Base-by-base conservation (phyloP, 305 asterid genomes). In the Rubia tinctorum region DNA sequence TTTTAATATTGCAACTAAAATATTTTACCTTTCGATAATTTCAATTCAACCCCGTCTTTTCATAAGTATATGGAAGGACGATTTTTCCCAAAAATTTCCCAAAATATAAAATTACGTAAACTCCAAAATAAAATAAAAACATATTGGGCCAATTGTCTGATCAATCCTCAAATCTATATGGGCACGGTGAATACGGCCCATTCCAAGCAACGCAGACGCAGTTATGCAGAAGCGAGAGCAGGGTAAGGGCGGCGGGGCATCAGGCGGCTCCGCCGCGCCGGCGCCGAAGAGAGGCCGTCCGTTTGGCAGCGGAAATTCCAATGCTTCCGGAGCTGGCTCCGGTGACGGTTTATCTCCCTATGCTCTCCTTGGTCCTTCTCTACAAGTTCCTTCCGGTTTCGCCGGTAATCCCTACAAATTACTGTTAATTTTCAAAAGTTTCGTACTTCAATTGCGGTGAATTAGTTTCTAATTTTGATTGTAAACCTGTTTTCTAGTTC, bases 251-350 rank as follows among this genome's bases (percentile, higher is more conserved):
- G 84, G 89, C 71, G 96, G 95, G 71, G 87, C 73, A 63, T 73
- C 88, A 0, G 93, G 92, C 22, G 92, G 92, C 81, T 82, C 93
- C 86, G 89, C 84, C 79, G 63, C 88, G 59, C 91, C 98, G 51
- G 80, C 96, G 69, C 85, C 97, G 60, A 91, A 91, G 86, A 85
- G 98, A 71, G 98, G 98, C 68, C 97, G 96, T 3, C 97, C 97
- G 3, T 78, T 87, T 66, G 98, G 97, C n/a, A 85, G 97, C 64
- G 94, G 89, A 66, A 75, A 73, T 75, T 80, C 80, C 80, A 85
- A 83, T 68, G 84, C 88, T 0, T 78, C 82, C 0, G 74, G 86
- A 0, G 84, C 80, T 10, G 84, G 83, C 3, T 80, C 86, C 8
- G 88, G 85, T 14, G 97, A 93, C 69, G 72, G 92, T 61, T 82